Evolutionary conservation across 2,329 filamentous ascomycete species (phyloP).

Genomic region (Arthrobotrys megalospora): DNA sequence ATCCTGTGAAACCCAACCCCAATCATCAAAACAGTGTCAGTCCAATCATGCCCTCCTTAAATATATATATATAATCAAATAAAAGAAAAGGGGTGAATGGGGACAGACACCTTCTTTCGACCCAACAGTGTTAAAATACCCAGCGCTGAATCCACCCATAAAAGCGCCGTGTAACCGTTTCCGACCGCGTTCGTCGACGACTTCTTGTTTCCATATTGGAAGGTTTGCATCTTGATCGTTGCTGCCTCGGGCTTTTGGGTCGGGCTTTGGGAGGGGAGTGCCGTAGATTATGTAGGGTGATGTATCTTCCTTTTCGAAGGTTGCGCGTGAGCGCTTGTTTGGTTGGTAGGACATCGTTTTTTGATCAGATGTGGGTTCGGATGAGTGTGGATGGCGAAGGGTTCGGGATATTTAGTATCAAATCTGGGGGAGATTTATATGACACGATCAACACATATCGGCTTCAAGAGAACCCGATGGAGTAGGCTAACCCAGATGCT

Average conservation of each 20-base stretch:
- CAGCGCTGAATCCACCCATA: slow-evolving; percentile 95
- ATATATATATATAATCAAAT: too few species aligned
- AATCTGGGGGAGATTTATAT: slow-evolving; percentile 4
- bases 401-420: background rate
- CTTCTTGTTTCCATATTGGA: slow-evolving; percentile 98
- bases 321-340: slow-evolving; percentile 80
- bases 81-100: slow-evolving; percentile 8
- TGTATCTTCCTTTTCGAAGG: slow-evolving; percentile 76
- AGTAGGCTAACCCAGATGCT: too few species aligned
- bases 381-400: background rate
- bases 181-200: slow-evolving; percentile 89
- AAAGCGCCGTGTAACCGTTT: slow-evolving; percentile 96
- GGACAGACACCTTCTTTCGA: slow-evolving; percentile 81
- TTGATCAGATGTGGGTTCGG: background rate
- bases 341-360: slow-evolving; percentile 44
- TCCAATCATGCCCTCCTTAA: slow-evolving; percentile 47
- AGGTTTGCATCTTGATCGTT: slow-evolving; percentile 86
- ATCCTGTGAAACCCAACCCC: slow-evolving; percentile 72
- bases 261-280: slow-evolving; percentile 84
- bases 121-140: slow-evolving; percentile 98
- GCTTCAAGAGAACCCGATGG: background rate
- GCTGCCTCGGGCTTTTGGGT: slow-evolving; percentile 76
- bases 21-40: slow-evolving; percentile 44
- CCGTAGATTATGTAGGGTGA: slow-evolving; percentile 86
- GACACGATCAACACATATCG: slow-evolving; percentile 24